A percentile compares a stretch with the other conserved stretches of the same genome.
Evolutionary conservation across 179 eudicot species (phyloP).

Genomic region (Pouteria campechiana): DNA sequence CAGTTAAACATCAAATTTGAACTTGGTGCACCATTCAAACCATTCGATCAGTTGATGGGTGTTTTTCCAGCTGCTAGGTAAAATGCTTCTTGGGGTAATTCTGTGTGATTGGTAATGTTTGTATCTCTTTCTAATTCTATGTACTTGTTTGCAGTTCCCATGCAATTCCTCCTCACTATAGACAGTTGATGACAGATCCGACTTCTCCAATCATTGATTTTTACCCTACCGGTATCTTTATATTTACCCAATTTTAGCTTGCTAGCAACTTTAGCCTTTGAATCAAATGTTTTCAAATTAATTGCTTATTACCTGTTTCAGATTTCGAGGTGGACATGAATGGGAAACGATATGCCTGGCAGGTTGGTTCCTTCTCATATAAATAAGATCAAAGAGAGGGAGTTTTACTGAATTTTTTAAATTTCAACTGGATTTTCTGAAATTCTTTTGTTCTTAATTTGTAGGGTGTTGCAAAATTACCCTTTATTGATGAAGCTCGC

Average conservation of each 20-base stretch:
- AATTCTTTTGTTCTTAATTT: too few species aligned
- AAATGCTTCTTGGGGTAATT: neutral
- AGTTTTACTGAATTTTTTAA: too few species aligned
- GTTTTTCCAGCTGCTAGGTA: constrained; percentile 99
- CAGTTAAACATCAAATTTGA: constrained; percentile 61
- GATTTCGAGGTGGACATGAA: constrained; percentile 98
- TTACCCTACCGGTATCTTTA: constrained; percentile 69
- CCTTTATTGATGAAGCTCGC: constrained; percentile 88
- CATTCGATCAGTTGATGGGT: constrained; percentile 89
- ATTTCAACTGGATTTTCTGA: too few species aligned
- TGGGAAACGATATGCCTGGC: constrained; percentile 92
- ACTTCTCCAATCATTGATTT: constrained; percentile 82
- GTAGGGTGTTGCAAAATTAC: constrained; percentile 85
- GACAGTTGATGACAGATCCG: constrained; percentile 81
- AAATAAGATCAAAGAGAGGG: too few species aligned
- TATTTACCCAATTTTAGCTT: neutral
- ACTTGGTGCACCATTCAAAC: constrained; percentile 85
- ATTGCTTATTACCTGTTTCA: constrained; percentile 15
- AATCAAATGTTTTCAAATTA: neutral
- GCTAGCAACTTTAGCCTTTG: too few species aligned
- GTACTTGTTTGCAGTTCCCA: constrained; percentile 55
- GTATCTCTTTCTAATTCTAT: too few species aligned
- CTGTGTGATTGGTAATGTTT: neutral
- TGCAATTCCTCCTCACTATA: constrained; percentile 88
- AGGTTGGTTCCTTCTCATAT: constrained; percentile 42